phyloP scores from a whole-genome alignment of 1,284 basidiomycete genomes.

The Phenoliferia sp. region DNA sequence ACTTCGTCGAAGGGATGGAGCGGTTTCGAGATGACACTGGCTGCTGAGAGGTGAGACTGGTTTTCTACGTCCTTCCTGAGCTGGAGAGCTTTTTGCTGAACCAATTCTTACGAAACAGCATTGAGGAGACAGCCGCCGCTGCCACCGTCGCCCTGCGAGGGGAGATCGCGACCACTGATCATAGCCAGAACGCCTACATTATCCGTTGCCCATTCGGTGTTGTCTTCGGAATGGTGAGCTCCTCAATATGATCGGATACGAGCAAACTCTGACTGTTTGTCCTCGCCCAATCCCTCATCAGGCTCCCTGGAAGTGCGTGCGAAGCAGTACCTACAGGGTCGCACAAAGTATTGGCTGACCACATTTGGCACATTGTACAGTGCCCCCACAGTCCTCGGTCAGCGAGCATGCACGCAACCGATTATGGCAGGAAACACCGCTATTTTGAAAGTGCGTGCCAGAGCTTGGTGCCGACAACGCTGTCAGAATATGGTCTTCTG shows the following conservation, averaged over 20 bases:
- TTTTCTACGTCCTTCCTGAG: not conserved
- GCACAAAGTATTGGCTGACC: too few relatives aligned
- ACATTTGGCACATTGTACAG: not conserved
- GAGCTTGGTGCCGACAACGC: not conserved
- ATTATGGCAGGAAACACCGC: constrained; percentile 42
- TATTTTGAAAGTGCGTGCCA: constrained; percentile 18
- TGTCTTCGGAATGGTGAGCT: constrained; percentile 8
- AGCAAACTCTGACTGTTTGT: not conserved
- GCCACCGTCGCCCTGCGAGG: constrained; percentile 31
- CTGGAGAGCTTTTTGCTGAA: not conserved
- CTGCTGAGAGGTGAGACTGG: constrained; percentile 30
- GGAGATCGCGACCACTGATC: constrained; percentile 29
- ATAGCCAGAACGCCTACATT: constrained; percentile 20
- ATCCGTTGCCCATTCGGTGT: constrained; percentile 37
- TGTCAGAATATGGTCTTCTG: not conserved
- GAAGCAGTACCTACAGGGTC: too few relatives aligned
- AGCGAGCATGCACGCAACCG: constrained; percentile 39
- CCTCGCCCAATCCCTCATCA: not conserved
- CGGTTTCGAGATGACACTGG: constrained; percentile 27
- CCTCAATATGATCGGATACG: not conserved
- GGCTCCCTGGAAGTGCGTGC: constrained; percentile 3
- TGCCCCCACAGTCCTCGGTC: constrained; percentile 37
- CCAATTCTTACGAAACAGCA: not conserved
- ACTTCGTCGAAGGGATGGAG: constrained; percentile 27
- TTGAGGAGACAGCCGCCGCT: constrained; percentile 33